Evolutionary conservation across 495 filamentous ascomycete species (phyloP), one percentile per base, ranked within the genome.

Genomic region (Hypomontagnella monticulosa): DNA sequence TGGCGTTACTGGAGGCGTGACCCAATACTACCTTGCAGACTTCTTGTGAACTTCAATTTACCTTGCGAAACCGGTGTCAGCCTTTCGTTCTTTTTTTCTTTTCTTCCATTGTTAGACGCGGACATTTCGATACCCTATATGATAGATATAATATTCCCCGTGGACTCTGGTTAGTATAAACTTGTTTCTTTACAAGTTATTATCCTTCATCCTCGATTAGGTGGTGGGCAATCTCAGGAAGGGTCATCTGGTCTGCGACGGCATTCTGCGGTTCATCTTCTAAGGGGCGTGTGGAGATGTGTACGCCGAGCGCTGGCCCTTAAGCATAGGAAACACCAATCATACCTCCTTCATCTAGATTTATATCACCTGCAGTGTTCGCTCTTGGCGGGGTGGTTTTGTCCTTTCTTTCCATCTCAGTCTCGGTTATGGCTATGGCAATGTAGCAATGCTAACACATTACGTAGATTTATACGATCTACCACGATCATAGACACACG

Each of bases 61-160:
- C 49, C 54, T 41, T 32, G n/a, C 4, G 32, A 12, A 15, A 11
- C 34, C 12, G 48, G 59, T 40, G 55, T 61, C 48, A 33, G 50
- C 47, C 52, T 67, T 61, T 53, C 34, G n/a, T n/a, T n/a, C n/a
- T n/a, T 34, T 53, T 56, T 66, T 67, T 57, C 36, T 44, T 61
- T 57, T 50, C 48, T 44, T 37, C 46, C 37, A 51, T 71, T 67
- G 14, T 54, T 79, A 78, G 75, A 78, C 41, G 43, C 64, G 66
- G 66, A 50, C 69, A 66, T 63, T 63, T 68, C 72, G 73, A 77
- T 78, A 78, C 75, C 78, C 75, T 38, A n/a, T 55, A 33, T 67
- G 50, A 73, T 77, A 80, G 77, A 79, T 59, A 48, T 80, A 68
- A 73, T 73, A 66, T 51, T 57, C 62, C 46, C 47, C 34, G 4